phyloP scores from a whole-genome alignment of 1,284 basidiomycete species.

The Malassezia nana region DNA sequence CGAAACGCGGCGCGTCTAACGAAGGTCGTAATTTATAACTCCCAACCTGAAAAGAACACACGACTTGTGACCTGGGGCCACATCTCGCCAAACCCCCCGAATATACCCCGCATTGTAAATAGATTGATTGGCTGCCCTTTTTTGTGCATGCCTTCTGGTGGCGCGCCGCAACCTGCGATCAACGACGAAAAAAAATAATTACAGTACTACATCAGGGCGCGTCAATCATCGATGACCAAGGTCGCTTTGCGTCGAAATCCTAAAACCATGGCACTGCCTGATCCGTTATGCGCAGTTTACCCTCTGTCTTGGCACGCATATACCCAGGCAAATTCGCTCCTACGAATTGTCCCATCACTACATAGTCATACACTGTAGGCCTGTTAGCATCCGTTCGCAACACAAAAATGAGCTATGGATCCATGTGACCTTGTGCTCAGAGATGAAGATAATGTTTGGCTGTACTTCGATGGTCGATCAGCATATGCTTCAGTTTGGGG shows the following conservation, averaged over 20 bases:
- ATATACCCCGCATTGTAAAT: background rate
- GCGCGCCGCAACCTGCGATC: too few species aligned
- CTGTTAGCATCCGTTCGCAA: background rate
- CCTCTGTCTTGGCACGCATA: too few species aligned
- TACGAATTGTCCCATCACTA: too few species aligned
- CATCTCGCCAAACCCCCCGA: background rate
- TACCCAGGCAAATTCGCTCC: too few species aligned
- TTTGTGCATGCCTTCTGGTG: too few species aligned
- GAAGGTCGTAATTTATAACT: background rate
- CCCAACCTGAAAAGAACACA: too few species aligned
- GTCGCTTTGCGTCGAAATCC: background rate
- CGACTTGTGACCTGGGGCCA: background rate
- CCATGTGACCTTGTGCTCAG: conserved; percentile 7
- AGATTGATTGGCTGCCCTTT: background rate
- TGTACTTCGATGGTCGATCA: conserved; percentile 20
- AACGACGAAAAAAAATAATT: background rate
- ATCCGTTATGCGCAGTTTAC: too few species aligned
- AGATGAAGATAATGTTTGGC: conserved; percentile 20
- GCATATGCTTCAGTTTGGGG: conserved; percentile 20
- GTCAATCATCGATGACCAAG: background rate
- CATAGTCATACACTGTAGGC: background rate
- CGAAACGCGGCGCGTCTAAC: background rate
- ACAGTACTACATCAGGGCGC: background rate
- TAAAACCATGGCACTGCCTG: too few species aligned
- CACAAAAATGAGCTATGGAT: background rate